These are phyloP conservation scores for Leccinum uliginosum DNA, from an alignment of 768 basidiomycete species.

Conservation along the genomic window DNA sequence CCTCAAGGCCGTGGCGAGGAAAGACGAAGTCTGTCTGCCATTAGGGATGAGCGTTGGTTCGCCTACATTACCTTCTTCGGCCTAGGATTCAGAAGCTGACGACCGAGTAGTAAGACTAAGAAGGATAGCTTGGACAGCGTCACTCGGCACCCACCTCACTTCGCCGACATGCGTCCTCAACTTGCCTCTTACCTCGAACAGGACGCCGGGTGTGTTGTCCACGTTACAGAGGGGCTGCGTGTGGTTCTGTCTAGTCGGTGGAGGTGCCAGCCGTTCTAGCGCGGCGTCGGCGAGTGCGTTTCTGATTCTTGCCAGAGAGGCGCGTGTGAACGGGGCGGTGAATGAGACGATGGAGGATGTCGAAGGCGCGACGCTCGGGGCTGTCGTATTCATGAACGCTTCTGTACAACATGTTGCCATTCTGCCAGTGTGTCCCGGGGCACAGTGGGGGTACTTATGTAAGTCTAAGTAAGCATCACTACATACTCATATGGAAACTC, in stretches of 20 bases:
- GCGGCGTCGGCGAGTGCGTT: conserved; percentile 19
- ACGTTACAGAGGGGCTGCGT: conserved; percentile 81
- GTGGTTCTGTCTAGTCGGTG: conserved; percentile 29
- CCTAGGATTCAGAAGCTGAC: conserved; percentile 60
- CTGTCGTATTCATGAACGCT: conserved; percentile 16
- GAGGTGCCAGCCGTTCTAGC: conserved; percentile 10
- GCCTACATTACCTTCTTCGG: conserved; percentile 48
- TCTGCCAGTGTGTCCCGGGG: not conserved
- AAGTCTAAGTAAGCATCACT: too few relatives aligned
- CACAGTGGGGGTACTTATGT: too few relatives aligned
- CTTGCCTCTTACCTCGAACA: conserved; percentile 66
- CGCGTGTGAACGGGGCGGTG: conserved; percentile 34
- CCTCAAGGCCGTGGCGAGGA: conserved; percentile 56
- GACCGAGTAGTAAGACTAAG: not conserved
- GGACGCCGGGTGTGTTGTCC: conserved; percentile 55
- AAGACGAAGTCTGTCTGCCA: conserved; percentile 48
- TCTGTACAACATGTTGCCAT: conserved; percentile 28
- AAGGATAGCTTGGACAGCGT: not conserved
- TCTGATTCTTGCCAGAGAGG: conserved; percentile 31
- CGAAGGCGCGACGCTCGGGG: not conserved
- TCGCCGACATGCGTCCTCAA: conserved; percentile 72
- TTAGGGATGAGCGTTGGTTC: conserved; percentile 1
- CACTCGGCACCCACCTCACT: conserved; percentile 52
- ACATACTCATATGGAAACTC: conserved; percentile 6
- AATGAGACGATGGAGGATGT: conserved; percentile 28